These are phyloP conservation scores for Melastoma candidum DNA, from an alignment of 441 rosid genomes.

Conservation along the genomic window DNA sequence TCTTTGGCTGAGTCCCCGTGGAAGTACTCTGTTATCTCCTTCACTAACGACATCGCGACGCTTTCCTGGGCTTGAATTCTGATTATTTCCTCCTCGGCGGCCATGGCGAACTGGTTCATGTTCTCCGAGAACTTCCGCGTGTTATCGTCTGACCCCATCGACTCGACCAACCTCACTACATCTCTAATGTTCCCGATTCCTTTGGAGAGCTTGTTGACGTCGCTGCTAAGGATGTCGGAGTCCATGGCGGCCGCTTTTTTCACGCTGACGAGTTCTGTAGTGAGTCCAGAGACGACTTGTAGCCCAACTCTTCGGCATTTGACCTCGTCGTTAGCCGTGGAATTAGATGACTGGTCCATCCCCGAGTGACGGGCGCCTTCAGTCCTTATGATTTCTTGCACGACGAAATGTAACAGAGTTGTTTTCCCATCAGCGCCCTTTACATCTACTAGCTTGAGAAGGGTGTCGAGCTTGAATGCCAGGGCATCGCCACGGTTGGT, in stretches of 20 bases:
- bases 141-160: slow-evolving; percentile 26
- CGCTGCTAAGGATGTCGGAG: slow-evolving; percentile 67
- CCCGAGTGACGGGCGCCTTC: slow-evolving; percentile 75
- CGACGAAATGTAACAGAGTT: slow-evolving; percentile 63
- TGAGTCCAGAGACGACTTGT: slow-evolving; percentile 76
- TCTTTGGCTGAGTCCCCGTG: slow-evolving; percentile 93
- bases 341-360: slow-evolving; percentile 23
- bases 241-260: slow-evolving; percentile 95
- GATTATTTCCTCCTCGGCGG: slow-evolving; percentile 67
- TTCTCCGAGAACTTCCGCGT: slow-evolving; percentile 50
- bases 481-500: slow-evolving; percentile 90
- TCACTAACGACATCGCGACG: slow-evolving; percentile 70
- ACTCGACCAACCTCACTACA: slow-evolving; percentile 34
- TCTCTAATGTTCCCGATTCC: slow-evolving; percentile 56
- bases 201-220: slow-evolving; percentile 67
- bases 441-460: slow-evolving; percentile 74
- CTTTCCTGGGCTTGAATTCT: slow-evolving; percentile 85
- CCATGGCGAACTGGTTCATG: slow-evolving; percentile 55
- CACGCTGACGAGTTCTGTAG: slow-evolving; percentile 62
- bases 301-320: slow-evolving; percentile 77
- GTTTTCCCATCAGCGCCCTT: slow-evolving; percentile 83
- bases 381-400: slow-evolving; percentile 72
- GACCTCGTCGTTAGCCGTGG: slow-evolving; percentile 35
- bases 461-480: slow-evolving; percentile 71
- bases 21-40: slow-evolving; percentile 91